These are phyloP conservation scores for Cucurbitaria berberidis DNA, from an alignment of 2,329 filamentous ascomycete genomes.

Conservation along the genomic window DNA sequence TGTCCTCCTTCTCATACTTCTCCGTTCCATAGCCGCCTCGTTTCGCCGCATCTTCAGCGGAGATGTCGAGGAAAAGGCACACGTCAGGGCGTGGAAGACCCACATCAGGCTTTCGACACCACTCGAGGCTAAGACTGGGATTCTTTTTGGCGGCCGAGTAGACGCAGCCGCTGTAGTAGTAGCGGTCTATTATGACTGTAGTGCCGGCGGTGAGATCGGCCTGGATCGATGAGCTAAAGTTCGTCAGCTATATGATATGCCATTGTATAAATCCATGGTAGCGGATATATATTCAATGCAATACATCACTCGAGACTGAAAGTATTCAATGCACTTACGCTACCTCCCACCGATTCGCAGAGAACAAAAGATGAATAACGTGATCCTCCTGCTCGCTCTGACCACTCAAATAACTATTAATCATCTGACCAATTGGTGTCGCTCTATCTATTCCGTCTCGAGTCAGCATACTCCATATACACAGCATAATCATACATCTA, in stretches of 20 bases:
- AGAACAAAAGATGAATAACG: conserved; percentile 87
- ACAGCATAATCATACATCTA: neutral
- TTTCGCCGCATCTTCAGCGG: conserved; percentile 71
- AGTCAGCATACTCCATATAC: conserved; percentile 5
- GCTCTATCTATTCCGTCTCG: conserved; percentile 68
- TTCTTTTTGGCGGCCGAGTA: conserved; percentile 90
- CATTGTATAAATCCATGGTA: neutral
- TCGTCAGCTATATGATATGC: conserved; percentile 1
- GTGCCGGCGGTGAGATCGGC: conserved; percentile 65
- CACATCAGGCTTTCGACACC: conserved; percentile 84
- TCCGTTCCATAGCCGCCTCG: conserved; percentile 90
- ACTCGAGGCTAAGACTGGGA: conserved; percentile 70
- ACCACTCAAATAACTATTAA: conserved; percentile 79
- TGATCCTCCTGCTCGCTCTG: conserved; percentile 80
- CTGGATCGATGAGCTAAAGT: conserved; percentile 44
- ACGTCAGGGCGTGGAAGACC: conserved; percentile 87
- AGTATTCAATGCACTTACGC: conserved; percentile 38
- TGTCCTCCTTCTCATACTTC: conserved; percentile 82
- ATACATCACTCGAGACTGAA: neutral
- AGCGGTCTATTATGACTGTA: conserved; percentile 86
- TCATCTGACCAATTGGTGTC: conserved; percentile 85
- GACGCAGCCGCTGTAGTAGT: conserved; percentile 93
- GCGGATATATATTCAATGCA: neutral
- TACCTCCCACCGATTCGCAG: conserved; percentile 86
- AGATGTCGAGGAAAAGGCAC: conserved; percentile 85